A percentile compares a stretch with the other conserved stretches of the same genome.
These are phyloP conservation scores for Scytalidium lignicola DNA, from an alignment of 2,329 filamentous ascomycete genomes.

Conservation along the genomic window DNA sequence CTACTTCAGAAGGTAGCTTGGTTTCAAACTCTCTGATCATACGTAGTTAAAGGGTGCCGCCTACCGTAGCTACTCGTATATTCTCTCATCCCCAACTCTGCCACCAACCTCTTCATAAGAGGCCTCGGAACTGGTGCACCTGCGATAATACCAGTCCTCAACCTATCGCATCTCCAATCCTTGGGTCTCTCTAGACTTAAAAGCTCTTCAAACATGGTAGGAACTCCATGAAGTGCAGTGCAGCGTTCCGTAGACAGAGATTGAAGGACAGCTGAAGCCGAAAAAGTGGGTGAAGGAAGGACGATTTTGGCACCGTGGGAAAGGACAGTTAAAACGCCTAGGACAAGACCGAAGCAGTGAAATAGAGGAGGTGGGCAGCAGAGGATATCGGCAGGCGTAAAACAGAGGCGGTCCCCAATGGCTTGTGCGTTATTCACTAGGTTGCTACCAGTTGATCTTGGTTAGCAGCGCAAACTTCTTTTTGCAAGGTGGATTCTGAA, in stretches of 20 bases:
- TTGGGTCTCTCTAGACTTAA: slow-evolving; percentile 32
- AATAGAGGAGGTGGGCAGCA: slow-evolving; percentile 62
- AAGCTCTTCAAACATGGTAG: slow-evolving; percentile 67
- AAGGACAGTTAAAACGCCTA: slow-evolving; percentile 65
- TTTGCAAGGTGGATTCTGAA: too few relatives aligned
- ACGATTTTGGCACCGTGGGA: slow-evolving; percentile 59
- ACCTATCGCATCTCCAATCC: slow-evolving; percentile 21
- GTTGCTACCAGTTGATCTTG: slow-evolving; percentile 16
- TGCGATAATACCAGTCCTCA: slow-evolving; percentile 64
- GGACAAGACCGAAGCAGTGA: slow-evolving; percentile 67
- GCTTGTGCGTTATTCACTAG: slow-evolving; percentile 63
- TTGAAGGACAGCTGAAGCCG: slow-evolving; percentile 51
- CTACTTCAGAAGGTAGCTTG: too few relatives aligned
- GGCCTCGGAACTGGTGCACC: slow-evolving; percentile 59
- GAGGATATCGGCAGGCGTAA: slow-evolving; percentile 56
- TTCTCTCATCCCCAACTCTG: slow-evolving; percentile 56
- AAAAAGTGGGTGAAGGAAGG: slow-evolving; percentile 62
- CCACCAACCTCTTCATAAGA: slow-evolving; percentile 57
- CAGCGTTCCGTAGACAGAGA: slow-evolving; percentile 45
- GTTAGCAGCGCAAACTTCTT: neutral
- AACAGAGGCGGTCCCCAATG: slow-evolving; percentile 61
- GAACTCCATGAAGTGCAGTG: slow-evolving; percentile 50
- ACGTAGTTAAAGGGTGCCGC: neutral
- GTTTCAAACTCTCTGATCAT: too few relatives aligned
- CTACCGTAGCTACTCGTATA: slow-evolving; percentile 41